Conservation (phyloP, 805 yeast genomes). For the Pichia nakasei region DNA sequence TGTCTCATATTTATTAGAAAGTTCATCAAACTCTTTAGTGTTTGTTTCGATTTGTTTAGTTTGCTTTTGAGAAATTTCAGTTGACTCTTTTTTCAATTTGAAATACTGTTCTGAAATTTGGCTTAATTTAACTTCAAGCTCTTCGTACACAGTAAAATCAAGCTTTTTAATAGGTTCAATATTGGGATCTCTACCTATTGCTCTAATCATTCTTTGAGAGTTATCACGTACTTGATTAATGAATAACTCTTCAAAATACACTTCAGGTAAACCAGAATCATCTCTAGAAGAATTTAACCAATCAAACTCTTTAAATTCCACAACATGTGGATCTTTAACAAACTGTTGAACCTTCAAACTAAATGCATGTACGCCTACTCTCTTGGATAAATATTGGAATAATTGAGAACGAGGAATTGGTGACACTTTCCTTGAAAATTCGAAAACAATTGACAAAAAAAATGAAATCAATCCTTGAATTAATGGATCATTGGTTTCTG, state of each 20-base stretch:
- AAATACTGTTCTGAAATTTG: slow-evolving; percentile 13
- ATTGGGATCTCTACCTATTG: slow-evolving; percentile 66
- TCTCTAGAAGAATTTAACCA: slow-evolving; percentile 50
- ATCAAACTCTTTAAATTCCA: slow-evolving; percentile 44
- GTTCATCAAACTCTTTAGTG: slow-evolving; percentile 24
- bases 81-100: slow-evolving; percentile 14
- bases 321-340: slow-evolving; percentile 47
- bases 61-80: slow-evolving; percentile 13
- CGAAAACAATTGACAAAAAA: slow-evolving; percentile 70
- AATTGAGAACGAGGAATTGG: slow-evolving; percentile 54
- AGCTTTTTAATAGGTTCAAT: slow-evolving; percentile 61
- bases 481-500: slow-evolving; percentile 29
- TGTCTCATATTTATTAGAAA: slow-evolving; percentile 21
- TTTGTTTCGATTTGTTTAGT: slow-evolving; percentile 17
- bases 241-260: slow-evolving; percentile 61
- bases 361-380: slow-evolving; percentile 78
- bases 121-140: slow-evolving; percentile 30
- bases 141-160: slow-evolving; percentile 51
- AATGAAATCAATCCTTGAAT: slow-evolving; percentile 65
- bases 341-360: slow-evolving; percentile 65
- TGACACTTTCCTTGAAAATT: slow-evolving; percentile 57
- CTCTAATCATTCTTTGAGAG: slow-evolving; percentile 53
- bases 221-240: slow-evolving; percentile 63
- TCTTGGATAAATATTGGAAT: slow-evolving; percentile 51
- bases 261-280: slow-evolving; percentile 80